Percentiles rank a stretch among this genome's conserved stretches.
Conservation (phyloP, 768 basidiomycete genomes). For the Lactifluus volemus region DNA sequence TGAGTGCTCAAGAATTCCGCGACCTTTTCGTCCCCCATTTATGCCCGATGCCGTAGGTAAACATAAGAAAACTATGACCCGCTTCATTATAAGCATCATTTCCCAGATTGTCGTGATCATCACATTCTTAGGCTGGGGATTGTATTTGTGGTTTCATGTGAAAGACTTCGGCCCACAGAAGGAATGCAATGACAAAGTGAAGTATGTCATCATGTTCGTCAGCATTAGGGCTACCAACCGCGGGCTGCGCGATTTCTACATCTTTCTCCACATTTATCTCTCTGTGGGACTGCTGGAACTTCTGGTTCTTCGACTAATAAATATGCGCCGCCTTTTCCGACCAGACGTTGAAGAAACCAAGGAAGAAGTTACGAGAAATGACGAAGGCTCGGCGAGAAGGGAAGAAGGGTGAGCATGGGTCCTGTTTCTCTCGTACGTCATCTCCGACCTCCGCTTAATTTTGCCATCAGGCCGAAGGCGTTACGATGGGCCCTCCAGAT, state of each 20-base stretch:
- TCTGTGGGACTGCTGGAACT: too few species aligned
- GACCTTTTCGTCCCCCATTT: background rate
- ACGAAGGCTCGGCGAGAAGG: too few species aligned
- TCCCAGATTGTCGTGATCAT: background rate
- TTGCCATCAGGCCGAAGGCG: too few species aligned
- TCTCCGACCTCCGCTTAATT: too few species aligned
- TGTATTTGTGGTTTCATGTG: constrained; percentile 3
- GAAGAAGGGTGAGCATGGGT: too few species aligned
- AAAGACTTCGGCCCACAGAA: background rate
- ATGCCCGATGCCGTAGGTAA: background rate
- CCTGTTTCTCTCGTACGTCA: too few species aligned
- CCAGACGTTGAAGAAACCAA: too few species aligned
- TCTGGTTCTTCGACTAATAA: too few species aligned
- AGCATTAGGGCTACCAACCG: background rate
- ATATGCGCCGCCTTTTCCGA: too few species aligned
- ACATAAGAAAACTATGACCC: constrained; percentile 4
- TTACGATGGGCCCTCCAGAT: too few species aligned
- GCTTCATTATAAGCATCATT: constrained; percentile 2
- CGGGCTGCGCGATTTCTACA: constrained; percentile 4
- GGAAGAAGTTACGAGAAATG: too few species aligned
- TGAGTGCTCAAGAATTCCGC: background rate
- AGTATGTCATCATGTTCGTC: constrained; percentile 10
- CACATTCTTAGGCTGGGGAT: constrained; percentile 4
- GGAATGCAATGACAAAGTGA: background rate
- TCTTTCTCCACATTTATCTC: background rate